Base-by-base conservation (phyloP, 2,329 filamentous ascomycete species). In the Chaetomium globosum region DNA sequence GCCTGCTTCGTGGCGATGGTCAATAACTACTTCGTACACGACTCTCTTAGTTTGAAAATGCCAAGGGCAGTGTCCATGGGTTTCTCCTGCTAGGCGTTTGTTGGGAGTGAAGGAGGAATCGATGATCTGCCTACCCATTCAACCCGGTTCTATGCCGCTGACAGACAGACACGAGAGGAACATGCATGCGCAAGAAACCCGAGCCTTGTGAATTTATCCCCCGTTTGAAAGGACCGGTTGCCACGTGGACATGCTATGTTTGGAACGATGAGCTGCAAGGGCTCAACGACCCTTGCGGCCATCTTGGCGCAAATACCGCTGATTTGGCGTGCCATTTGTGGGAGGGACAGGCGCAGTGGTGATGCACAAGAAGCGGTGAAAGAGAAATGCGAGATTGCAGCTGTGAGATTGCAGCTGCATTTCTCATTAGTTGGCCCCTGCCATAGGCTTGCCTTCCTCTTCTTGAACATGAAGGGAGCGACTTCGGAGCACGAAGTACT, bases 361-460 rank as follows among this genome's bases (percentile, higher is more conserved):
- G 39, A 46, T 54, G 33, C 59, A 61, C 33, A 31, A 30, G 23
- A 31, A 26, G 51, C 49, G 51, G 59, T 48, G 36, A 55, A 49
- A 4, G 59, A 3, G 8, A 54, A 8, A 39, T 12, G 26, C 3
- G 26, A 46, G 28, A 55, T 30, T 36, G 23, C 31, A 16, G 48
- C 48, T 30, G 48, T 46, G 36, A 39, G 36, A 33, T 8, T 19
- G 21, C 46, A 49, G 28, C 28, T 43, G 39, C 39, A 43, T 43
- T 16, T 19, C 39, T 43, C 39, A 43, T 43, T 43, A 19, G 39
- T n/a, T n/a, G 26, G 21, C 12, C 33, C 33, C n/a, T 46, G 54
- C 12, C 26, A 9, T 8, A 39, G 28, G 5, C 4, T 9, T 36
- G 4, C 4, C 21, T 19, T 43, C 36, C 6, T 43, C 39, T 6